Evolutionary conservation across 1,284 basidiomycete genomes (phyloP).

Genomic region (Tremellales sp.): DNA sequence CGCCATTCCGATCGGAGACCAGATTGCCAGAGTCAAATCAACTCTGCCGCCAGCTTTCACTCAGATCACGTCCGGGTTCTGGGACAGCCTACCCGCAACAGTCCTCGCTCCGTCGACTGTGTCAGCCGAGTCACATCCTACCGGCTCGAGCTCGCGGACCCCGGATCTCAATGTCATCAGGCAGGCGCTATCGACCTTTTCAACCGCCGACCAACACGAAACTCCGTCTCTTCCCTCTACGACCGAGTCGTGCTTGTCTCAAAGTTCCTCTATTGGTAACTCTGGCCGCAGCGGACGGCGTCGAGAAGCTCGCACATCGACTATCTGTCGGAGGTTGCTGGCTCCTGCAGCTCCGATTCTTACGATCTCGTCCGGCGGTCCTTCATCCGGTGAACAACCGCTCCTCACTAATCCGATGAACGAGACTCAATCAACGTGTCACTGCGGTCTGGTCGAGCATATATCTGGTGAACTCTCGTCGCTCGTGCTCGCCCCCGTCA

Average conservation of each 20-base stretch:
- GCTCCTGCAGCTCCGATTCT: too few species aligned
- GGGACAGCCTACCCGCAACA: conserved; percentile 8
- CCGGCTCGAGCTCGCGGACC: conserved; percentile 10
- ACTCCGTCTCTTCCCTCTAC: background rate
- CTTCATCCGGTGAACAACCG: too few species aligned
- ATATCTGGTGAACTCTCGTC: too few species aligned
- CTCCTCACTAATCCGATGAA: too few species aligned
- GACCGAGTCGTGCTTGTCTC: background rate
- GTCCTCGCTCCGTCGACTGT: background rate
- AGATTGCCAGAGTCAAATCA: too few species aligned
- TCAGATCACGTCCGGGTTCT: conserved; percentile 3
- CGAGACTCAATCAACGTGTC: too few species aligned
- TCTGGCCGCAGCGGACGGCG: conserved; percentile 1
- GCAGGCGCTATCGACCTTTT: conserved; percentile 27
- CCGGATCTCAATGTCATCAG: conserved; percentile 25
- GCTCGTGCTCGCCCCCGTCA: too few species aligned
- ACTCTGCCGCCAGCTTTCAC: background rate
- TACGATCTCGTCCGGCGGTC: too few species aligned
- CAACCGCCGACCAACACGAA: conserved; percentile 6
- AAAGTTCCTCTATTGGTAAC: background rate
- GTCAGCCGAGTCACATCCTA: conserved; percentile 6
- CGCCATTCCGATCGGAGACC: too few species aligned
- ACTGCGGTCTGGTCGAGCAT: too few species aligned
- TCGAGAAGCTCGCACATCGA: background rate
- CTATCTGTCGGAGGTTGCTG: too few species aligned